Percentiles rank a stretch among this genome's conserved stretches.
These are phyloP conservation scores for Stachybotrys chlorohalonatus DNA, from an alignment of 2,329 filamentous ascomycete genomes.

Conservation along the genomic window DNA sequence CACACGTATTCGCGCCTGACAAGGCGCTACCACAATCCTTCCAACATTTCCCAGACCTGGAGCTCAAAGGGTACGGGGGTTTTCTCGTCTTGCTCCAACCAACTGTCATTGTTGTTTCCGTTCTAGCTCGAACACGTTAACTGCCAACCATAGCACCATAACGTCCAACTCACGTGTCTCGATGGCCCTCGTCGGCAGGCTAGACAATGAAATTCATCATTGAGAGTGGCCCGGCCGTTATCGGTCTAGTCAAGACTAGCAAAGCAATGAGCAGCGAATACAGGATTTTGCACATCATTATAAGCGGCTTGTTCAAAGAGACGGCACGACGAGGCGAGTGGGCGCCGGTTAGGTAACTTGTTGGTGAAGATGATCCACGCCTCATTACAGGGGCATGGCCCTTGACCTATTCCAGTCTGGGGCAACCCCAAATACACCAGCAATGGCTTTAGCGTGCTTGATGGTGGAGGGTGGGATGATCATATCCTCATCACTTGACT, in stretches of 20 bases:
- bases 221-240: no score
- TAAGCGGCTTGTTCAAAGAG: no score
- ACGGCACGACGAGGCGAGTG: no score
- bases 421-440: neutral
- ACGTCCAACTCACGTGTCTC: neutral
- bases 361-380: neutral
- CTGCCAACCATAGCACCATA: neutral
- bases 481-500: neutral
- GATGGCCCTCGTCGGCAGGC: neutral
- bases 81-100: neutral
- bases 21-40: no score
- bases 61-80: neutral
- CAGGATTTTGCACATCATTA: no score
- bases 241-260: no score
- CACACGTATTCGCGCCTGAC: no score
- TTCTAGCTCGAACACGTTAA: neutral
- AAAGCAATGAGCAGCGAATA: no score
- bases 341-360: neutral
- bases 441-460: neutral
- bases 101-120: neutral
- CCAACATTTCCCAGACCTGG: no score
- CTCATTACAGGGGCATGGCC: neutral
- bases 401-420: neutral
- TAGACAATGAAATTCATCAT: neutral
- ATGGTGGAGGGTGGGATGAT: neutral